Percentiles rank a stretch among this genome's conserved stretches.
phyloP scores from a whole-genome alignment of 345 rosid genomes.

The Leavenworthia alabamica region DNA sequence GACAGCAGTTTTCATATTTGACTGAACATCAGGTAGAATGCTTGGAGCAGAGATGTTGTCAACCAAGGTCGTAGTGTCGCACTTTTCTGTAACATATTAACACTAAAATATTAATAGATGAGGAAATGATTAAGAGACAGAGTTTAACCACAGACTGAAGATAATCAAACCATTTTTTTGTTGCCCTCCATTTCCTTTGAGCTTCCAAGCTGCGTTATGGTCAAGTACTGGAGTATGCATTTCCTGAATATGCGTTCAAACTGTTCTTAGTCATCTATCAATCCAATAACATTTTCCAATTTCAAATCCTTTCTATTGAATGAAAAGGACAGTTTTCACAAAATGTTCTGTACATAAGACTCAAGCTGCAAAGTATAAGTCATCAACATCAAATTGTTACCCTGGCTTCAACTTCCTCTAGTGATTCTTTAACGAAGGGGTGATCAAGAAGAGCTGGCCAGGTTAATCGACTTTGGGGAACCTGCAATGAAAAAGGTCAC shows the following conservation, averaged over 20 bases:
- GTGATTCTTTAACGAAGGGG: slow-evolving; percentile 79
- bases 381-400: slow-evolving; percentile 39
- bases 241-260: slow-evolving; percentile 43
- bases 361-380: too few relatives aligned
- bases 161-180: slow-evolving; percentile 37
- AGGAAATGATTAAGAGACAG: not conserved
- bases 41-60: slow-evolving; percentile 33
- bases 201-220: slow-evolving; percentile 39
- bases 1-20: slow-evolving; percentile 33
- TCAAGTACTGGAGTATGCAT: slow-evolving; percentile 34
- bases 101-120: slow-evolving; percentile 14
- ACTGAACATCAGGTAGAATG: slow-evolving; percentile 28
- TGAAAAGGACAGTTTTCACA: not conserved
- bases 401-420: slow-evolving; percentile 56
- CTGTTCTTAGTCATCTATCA: slow-evolving; percentile 15
- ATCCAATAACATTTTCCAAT: slow-evolving; percentile 2
- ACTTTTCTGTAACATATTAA: slow-evolving; percentile 38
- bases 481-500: slow-evolving; percentile 39
- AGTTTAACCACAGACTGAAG: slow-evolving; percentile 19
- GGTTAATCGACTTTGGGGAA: slow-evolving; percentile 80
- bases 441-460: slow-evolving; percentile 97
- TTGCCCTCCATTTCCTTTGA: slow-evolving; percentile 43
- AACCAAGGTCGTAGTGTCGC: slow-evolving; percentile 32
- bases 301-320: not conserved
- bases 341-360: slow-evolving; percentile 16